Conservation (phyloP, 1,284 basidiomycete genomes). For the Malassezia slooffiae region DNA sequence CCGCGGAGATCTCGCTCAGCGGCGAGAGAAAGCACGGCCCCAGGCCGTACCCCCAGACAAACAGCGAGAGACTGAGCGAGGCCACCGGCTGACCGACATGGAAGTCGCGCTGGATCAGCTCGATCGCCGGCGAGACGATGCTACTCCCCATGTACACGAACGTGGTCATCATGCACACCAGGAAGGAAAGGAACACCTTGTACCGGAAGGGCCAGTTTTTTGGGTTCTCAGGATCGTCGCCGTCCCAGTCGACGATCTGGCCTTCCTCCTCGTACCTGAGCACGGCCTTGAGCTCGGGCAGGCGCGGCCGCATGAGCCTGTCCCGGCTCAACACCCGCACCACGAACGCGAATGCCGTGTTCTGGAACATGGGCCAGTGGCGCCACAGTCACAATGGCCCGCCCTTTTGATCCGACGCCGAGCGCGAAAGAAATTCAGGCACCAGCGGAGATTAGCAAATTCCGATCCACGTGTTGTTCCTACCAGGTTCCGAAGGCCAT, state of each 20-base stretch:
- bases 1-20: conserved; percentile 35
- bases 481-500: too few relatives aligned
- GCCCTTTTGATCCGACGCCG: too few relatives aligned
- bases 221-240: conserved; percentile 42
- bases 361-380: too few relatives aligned
- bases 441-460: too few relatives aligned
- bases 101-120: conserved; percentile 47
- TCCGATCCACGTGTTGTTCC: too few relatives aligned
- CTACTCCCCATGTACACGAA: conserved; percentile 56
- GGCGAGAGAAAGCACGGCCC: conserved; percentile 40
- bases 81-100: conserved; percentile 15
- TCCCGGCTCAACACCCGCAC: too few relatives aligned
- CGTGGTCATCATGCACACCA: conserved; percentile 46
- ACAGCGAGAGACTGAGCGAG: conserved; percentile 24
- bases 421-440: too few relatives aligned
- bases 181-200: conserved; percentile 35
- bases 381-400: too few relatives aligned
- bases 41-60: conserved; percentile 25
- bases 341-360: too few relatives aligned
- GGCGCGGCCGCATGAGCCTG: too few relatives aligned
- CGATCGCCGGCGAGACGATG: conserved; percentile 51
- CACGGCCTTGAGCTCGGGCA: too few relatives aligned
- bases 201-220: conserved; percentile 38
- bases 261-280: neutral
- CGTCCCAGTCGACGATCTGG: conserved; percentile 48